phyloP scores from a whole-genome alignment of 306 rosid species.

The Glycine latifolia region DNA sequence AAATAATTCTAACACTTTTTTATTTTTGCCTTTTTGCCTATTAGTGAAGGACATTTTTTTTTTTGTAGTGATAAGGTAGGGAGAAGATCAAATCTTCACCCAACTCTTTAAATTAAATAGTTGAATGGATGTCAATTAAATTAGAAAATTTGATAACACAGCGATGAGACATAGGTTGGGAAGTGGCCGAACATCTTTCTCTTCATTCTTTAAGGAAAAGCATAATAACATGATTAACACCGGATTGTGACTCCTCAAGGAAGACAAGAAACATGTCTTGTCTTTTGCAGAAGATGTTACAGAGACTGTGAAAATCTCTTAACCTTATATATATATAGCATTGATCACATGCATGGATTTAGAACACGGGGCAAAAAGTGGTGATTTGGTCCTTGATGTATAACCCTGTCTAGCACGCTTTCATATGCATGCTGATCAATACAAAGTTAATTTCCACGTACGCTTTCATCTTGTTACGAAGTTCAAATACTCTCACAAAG shows the following conservation, averaged over 20 bases:
- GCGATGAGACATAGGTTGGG: background rate
- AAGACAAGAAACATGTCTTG: slow-evolving; percentile 29
- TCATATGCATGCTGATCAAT: background rate
- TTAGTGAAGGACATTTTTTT: too few species aligned
- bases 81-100: background rate
- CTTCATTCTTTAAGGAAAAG: background rate
- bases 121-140: too few species aligned
- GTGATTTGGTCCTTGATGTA: slow-evolving; percentile 23
- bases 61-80: background rate
- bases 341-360: background rate
- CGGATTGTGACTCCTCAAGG: background rate
- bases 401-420: slow-evolving; percentile 5
- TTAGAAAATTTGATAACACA: background rate
- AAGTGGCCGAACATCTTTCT: background rate
- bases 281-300: slow-evolving; percentile 46
- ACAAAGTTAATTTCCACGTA: slow-evolving; percentile 15
- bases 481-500: background rate
- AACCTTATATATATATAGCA: background rate
- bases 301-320: slow-evolving; percentile 50
- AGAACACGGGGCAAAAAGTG: slow-evolving; percentile 28
- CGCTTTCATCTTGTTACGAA: background rate
- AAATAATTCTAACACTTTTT: background rate
- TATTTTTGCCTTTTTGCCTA: background rate
- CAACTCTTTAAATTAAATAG: background rate
- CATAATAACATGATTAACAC: background rate